Evolutionary conservation across 176 grass and related monocot species (phyloP).

Genomic region (Dendrocalamus sinicus): DNA sequence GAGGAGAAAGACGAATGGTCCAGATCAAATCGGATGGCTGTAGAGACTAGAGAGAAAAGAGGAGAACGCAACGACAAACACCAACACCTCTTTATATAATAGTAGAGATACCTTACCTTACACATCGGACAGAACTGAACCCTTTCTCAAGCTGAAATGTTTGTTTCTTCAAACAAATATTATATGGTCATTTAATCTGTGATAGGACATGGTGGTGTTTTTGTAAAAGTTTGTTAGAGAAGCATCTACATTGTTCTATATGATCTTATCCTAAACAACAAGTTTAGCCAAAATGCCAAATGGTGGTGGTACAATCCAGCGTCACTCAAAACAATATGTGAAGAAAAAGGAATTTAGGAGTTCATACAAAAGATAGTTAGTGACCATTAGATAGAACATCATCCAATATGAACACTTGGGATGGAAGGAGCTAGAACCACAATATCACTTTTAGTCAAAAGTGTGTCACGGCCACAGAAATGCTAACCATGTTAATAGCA

Average conservation of each 20-base stretch:
- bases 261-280: neutral
- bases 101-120: neutral
- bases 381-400: conserved; percentile 2
- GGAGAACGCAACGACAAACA: too few relatives aligned
- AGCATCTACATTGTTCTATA: conserved; percentile 13
- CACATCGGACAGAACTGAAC: neutral
- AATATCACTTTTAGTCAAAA: neutral
- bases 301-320: neutral
- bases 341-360: neutral
- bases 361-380: neutral
- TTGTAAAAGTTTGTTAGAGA: conserved; percentile 16
- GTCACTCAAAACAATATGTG: conserved; percentile 7
- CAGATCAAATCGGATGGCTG: too few relatives aligned
- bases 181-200: neutral
- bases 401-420: neutral
- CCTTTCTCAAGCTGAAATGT: conserved; percentile 3
- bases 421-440: neutral
- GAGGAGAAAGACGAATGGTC: too few relatives aligned
- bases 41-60: too few relatives aligned
- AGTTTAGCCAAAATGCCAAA: neutral
- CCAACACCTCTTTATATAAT: too few relatives aligned
- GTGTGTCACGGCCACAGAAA: neutral
- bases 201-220: neutral
- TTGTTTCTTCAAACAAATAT: conserved; percentile 17
- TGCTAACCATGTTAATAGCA: neutral